Conservation (phyloP, 2,329 filamentous ascomycete species). For the Cercospora sp. region DNA sequence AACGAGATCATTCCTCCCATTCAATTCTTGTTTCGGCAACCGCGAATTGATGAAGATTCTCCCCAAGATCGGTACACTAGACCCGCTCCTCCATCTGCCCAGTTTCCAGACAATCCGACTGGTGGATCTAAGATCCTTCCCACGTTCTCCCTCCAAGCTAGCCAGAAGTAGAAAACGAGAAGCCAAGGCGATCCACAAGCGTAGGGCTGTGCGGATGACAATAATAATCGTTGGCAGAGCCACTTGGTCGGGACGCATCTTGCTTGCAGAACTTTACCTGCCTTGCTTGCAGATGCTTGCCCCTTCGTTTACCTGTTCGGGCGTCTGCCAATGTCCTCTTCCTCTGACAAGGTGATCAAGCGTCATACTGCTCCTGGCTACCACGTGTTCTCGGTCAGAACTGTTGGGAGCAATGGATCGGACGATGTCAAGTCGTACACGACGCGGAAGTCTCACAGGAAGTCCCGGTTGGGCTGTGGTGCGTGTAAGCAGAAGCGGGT, state of each 20-base stretch:
- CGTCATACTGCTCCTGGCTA: constrained; percentile 7
- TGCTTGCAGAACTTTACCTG: neutral
- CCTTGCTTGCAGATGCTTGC: constrained; percentile 7
- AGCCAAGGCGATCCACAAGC: neutral
- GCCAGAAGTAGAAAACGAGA: constrained; percentile 9
- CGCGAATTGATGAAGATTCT: neutral
- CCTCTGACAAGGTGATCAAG: constrained; percentile 9
- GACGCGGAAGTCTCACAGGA: constrained; percentile 15
- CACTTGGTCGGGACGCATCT: neutral
- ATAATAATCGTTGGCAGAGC: constrained; percentile 6
- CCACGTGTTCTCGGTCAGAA: constrained; percentile 17
- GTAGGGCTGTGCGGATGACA: constrained; percentile 3
- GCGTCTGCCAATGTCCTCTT: constrained; percentile 8
- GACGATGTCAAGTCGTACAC: constrained; percentile 13
- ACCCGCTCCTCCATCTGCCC: neutral
- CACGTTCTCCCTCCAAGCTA: neutral
- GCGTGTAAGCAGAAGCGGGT: constrained; percentile 24
- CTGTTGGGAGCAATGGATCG: neutral
- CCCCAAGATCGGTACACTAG: neutral
- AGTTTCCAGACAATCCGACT: neutral
- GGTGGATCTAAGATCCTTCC: constrained; percentile 2
- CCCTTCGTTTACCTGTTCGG: constrained; percentile 10
- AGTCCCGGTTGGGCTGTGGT: constrained; percentile 22
- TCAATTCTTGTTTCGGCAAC: neutral
- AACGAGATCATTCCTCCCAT: neutral